Conservation (phyloP, 2,329 filamentous ascomycete genomes). For the Beauveria australis region DNA sequence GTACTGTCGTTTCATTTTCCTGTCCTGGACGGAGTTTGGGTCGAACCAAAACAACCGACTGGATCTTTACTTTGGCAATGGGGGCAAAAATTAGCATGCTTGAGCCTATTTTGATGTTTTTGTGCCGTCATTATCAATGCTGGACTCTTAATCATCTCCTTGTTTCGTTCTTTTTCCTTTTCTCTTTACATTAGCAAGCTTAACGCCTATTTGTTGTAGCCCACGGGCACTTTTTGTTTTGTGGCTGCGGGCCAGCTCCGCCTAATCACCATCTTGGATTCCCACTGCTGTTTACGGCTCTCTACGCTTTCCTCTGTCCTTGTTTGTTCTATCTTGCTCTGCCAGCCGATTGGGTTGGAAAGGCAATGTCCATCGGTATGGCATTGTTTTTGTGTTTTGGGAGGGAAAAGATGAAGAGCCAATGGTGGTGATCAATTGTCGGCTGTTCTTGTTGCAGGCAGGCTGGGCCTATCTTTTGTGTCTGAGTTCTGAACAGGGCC, state of each 20-base stretch:
- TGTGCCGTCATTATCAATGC: conserved; percentile 10
- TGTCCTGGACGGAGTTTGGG: background rate
- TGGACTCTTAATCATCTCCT: background rate
- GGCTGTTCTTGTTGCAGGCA: background rate
- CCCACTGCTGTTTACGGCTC: conserved; percentile 7
- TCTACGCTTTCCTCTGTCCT: background rate
- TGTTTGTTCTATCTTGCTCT: background rate
- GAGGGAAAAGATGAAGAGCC: background rate
- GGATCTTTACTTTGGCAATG: conserved; percentile 3
- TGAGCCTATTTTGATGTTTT: conserved; percentile 2
- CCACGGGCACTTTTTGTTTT: background rate
- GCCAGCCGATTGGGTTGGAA: background rate
- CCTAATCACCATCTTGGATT: conserved; percentile 9
- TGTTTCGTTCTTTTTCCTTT: conserved; percentile 11
- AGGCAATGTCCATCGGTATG: background rate
- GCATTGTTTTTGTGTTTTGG: background rate
- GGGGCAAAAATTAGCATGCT: background rate
- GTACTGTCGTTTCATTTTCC: background rate
- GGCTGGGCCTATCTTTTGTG: background rate
- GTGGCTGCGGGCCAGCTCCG: conserved; percentile 6
- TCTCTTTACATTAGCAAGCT: conserved; percentile 3
- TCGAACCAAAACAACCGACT: background rate
- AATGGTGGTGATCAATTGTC: background rate
- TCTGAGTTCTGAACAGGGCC: background rate
- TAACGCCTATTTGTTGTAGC: background rate